Conservation (phyloP, 2,329 filamentous ascomycete genomes). For the Fusarium marasasianum region DNA sequence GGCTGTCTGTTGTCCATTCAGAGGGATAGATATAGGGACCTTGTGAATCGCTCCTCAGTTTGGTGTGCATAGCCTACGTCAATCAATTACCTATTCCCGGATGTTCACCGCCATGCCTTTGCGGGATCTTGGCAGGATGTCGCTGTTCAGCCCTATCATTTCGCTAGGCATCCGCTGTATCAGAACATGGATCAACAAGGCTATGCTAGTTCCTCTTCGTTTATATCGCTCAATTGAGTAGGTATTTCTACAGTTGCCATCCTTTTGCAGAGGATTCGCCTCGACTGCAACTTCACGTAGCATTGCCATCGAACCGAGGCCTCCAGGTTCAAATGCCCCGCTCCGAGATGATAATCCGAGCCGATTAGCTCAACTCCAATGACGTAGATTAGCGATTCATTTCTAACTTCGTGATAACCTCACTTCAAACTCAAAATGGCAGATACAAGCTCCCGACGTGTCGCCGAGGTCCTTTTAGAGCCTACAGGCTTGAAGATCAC, state of each 20-base stretch:
- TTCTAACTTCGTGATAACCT: neutral
- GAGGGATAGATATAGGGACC: rapidly evolving
- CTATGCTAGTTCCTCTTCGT: neutral
- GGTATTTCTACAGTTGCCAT: neutral
- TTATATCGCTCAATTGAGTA: neutral
- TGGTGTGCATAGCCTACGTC: neutral
- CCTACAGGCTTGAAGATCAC: slow-evolving; percentile 53
- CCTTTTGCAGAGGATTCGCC: too few species aligned
- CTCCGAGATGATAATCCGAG: slow-evolving; percentile 30
- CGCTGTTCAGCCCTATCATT: neutral
- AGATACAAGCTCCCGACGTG: slow-evolving; percentile 30
- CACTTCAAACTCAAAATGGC: slow-evolving; percentile 5
- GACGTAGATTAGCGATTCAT: neutral
- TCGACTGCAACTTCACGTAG: neutral
- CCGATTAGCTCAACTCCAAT: slow-evolving; percentile 5
- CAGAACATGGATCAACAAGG: neutral
- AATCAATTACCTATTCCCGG: neutral
- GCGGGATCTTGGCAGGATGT: neutral
- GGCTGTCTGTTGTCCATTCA: neutral
- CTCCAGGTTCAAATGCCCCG: neutral
- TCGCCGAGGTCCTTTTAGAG: slow-evolving; percentile 53
- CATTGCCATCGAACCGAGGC: neutral
- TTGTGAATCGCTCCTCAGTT: neutral
- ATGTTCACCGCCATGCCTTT: neutral
- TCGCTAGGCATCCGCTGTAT: neutral